Evolutionary conservation across 441 rosid genomes (phyloP), one percentile per base, ranked within the genome.

Genomic region (Aleurites moluccanus): DNA sequence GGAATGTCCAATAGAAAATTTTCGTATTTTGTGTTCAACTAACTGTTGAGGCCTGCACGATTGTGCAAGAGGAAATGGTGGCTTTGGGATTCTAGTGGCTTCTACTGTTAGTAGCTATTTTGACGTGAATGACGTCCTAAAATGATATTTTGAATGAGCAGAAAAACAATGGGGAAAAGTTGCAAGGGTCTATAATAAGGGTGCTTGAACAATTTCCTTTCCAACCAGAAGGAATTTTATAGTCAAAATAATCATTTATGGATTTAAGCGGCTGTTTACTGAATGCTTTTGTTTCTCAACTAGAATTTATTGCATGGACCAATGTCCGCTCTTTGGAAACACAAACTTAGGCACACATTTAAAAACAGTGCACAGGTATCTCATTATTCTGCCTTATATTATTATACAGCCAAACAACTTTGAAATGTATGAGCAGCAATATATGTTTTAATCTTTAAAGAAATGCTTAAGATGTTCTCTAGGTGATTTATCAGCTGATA

Each of bases 371-470:
- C 11, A 10, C 0, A 40, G 8, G 53, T 27, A 27, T 57, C 25
- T 42, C n/a, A 25, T 68, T 52, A 2, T 49, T 28, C 47, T 50
- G 20, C 60, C 27, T 50, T 52, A 13, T 30, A n/a, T 47, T 68
- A 30, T 6, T 55, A 15, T 21, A 55, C 20, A 40, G 21, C 10
- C 30, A n/a, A 52, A 40, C 62, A 70, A 50, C 28, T 70, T 21
- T 21, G 21, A 69, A 52, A 52, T 52, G 18, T 69, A 25, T 13
- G 15, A 52, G 33, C 33, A 23, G 64, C 73, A 70, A 33, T 67
- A 0, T 11, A 16, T 33, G 25, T 47, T 45, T 45, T 28, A 3
- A 18, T 20, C 50, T 50, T 1, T 4, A 38, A 56, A 6, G 9
- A 45, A 44, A 45, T 45, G 25, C 20, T 9, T 28, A 3, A 20